Evolutionary conservation across 2,329 filamentous ascomycete species (phyloP).

Genomic region (Ophiocordyceps polyrhachis-furcata): DNA sequence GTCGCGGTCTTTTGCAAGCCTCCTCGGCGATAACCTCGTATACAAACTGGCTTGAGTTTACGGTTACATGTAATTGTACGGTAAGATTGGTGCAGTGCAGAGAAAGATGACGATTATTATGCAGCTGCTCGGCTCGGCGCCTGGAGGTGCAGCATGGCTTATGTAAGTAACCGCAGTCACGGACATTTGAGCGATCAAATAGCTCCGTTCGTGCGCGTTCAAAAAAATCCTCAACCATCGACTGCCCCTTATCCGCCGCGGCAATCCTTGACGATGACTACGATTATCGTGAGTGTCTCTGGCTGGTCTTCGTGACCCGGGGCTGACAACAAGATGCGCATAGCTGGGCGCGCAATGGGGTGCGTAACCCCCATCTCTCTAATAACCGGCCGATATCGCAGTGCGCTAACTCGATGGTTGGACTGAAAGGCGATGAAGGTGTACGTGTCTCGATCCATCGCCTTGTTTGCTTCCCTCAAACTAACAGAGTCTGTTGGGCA

Average conservation of each 20-base stretch:
- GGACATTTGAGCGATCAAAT: too few relatives aligned
- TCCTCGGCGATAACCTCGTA: too few relatives aligned
- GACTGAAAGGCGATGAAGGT: slow-evolving; percentile 16
- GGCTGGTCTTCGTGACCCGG: not conserved
- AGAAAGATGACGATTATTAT: too few relatives aligned
- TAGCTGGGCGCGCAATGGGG: slow-evolving; percentile 19
- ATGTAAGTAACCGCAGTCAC: too few relatives aligned
- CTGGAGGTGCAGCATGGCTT: too few relatives aligned
- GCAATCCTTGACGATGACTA: slow-evolving; percentile 5
- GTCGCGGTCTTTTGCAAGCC: too few relatives aligned
- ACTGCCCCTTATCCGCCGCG: not conserved
- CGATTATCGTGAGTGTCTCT: not conserved
- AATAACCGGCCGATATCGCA: not conserved
- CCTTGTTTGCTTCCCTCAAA: not conserved
- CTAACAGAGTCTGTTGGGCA: not conserved
- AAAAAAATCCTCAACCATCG: not conserved
- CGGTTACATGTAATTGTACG: too few relatives aligned
- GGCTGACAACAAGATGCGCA: not conserved
- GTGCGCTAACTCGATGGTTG: not conserved
- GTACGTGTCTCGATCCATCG: not conserved
- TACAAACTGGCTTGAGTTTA: too few relatives aligned
- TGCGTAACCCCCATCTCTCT: slow-evolving; percentile 7
- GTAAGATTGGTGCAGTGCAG: too few relatives aligned
- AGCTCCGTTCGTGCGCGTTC: too few relatives aligned
- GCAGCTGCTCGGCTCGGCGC: too few relatives aligned